Evolutionary conservation across 1,284 basidiomycete genomes (phyloP).

Genomic region (Xerocomus amazonicus): DNA sequence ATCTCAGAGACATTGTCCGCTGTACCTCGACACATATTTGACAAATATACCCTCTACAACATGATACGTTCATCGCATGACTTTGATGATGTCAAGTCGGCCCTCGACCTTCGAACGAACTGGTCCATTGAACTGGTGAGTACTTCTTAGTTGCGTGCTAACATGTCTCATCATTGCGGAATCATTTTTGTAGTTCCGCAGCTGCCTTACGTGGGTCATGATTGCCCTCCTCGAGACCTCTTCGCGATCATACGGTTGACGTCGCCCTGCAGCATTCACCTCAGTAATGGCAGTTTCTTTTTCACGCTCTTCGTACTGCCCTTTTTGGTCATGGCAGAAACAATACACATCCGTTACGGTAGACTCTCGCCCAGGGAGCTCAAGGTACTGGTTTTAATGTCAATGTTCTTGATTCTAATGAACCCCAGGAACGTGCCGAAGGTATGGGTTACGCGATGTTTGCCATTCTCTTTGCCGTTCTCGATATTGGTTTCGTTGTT

Average conservation of each 20-base stretch:
- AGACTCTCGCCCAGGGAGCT: slow-evolving; percentile 21
- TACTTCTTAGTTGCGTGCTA: background rate
- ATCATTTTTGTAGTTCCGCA: slow-evolving; percentile 22
- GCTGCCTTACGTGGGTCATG: slow-evolving; percentile 19
- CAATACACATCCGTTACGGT: slow-evolving; percentile 22
- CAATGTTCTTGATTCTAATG: background rate
- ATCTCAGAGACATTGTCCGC: background rate
- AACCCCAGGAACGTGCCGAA: slow-evolving; percentile 14
- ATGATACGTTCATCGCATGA: slow-evolving; percentile 17
- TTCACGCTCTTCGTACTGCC: slow-evolving; percentile 14
- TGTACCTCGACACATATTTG: slow-evolving; percentile 2
- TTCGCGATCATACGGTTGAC: background rate
- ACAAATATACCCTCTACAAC: slow-evolving; percentile 13
- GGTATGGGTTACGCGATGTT: slow-evolving; percentile 16
- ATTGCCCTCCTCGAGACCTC: background rate
- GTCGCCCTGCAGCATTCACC: slow-evolving; percentile 21
- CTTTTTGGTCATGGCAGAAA: slow-evolving; percentile 22
- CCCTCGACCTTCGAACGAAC: slow-evolving; percentile 14
- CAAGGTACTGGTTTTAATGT: slow-evolving; percentile 15
- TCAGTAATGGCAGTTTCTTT: slow-evolving; percentile 10
- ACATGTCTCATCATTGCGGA: background rate
- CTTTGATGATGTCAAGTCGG: slow-evolving; percentile 22
- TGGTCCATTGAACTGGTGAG: slow-evolving; percentile 28
- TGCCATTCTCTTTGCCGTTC: slow-evolving; percentile 17
- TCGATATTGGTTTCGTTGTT: slow-evolving; percentile 20